Evolutionary conservation across 2,329 filamentous ascomycete species (phyloP), one percentile per base, ranked within the genome.

Genomic region (Talaromyces atroroseus): DNA sequence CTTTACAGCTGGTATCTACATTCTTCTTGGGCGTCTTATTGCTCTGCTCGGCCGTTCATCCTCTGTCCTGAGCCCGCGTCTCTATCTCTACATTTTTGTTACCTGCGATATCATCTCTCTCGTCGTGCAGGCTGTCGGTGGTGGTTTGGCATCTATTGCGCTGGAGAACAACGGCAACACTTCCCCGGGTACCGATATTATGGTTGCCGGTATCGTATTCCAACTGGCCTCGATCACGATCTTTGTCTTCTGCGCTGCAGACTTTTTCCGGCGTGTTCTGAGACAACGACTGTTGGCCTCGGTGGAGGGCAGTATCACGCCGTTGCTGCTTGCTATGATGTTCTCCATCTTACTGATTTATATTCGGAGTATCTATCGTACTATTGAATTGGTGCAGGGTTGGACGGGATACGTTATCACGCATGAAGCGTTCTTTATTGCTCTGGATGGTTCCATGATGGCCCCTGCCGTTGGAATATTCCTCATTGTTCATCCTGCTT

Each of bases 161-260:
- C 78, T 79, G 1, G 75, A 76, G 24, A 62, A 74, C 10, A 63
- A 66, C 29, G 80, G 80, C 32, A 61, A 73, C 50, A 81, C 78
- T 59, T 64, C 74, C n/a, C 68, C 68, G 11, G 79, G 77, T 32
- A 78, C 79, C 42, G 63, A 80, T 62, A 69, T 79, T 55, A 76
- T 79, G 65, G 74, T 81, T 46, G 78, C 77, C 1, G 83, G 83
- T 14, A 78, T 86, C 20, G 72, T 78, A n/a, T 76, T 85, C 55
- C 83, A 86, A 62, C 78, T 85, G 42, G 72, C 75, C 56, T 78
- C 80, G 5, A 77, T 85, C 55, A 72, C 77, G 32, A 57, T 80
- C 55, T 85, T 86, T 66, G 76, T 76, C 46, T 58, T 65, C 61
- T 69, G 79, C 40, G 76, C 82, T 3, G 68, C 60, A 3, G 71